Base-by-base conservation (phyloP, 208 protist species). In the Acanthamoeba castellanii region DNA sequence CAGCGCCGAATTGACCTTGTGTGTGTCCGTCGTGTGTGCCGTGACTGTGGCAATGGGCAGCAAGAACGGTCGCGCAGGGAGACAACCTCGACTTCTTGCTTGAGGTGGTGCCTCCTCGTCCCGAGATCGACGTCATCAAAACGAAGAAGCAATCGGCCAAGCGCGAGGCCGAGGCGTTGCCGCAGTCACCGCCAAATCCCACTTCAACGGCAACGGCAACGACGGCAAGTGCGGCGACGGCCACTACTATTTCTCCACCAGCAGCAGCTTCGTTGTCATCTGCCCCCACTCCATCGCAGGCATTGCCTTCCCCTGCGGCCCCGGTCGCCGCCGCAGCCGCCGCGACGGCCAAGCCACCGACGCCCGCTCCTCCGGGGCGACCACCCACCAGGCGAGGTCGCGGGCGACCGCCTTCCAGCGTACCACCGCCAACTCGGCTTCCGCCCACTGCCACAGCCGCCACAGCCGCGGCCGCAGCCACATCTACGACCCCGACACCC, bases 81-180 rank as follows among this genome's bases (percentile, higher is more conserved):
- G 82, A 89, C 30, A 66, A 68, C 16, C 42, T 89, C 20, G 82
- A 89, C 82, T 89, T 89, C 55, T 42, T 89, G 52, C 82, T 89
- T 47, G 82, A 89, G 52, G 55, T 89, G n/a, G 55, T 89, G n/a
- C 82, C 82, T 2, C 82, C 82, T 22, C 72, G 72, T 32, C 72
- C 72, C 1, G 72, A 81, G 13, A 52, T 52, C 42, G 72, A 81
- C 42, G 72, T 81, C 25, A 47, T 81, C 72, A 81, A 81, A 16
- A 50, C 32, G 2, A 81, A 81, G 72, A 81, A 76, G 37, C 72
- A n/a, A 34, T 9, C 64, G 37, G 27, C 72, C 16, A 81, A 81
- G 34, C 72, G 72, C 22, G 72, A 81, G 72, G 34, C 27, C 72
- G 72, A 81, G 14, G 22, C 30, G 18, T 22, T 7, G 30, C 72